Percentiles rank a stretch among this genome's conserved stretches.
These are phyloP conservation scores for Osmanthus fragrans DNA, from an alignment of 257 asterid species.

Conservation along the genomic window DNA sequence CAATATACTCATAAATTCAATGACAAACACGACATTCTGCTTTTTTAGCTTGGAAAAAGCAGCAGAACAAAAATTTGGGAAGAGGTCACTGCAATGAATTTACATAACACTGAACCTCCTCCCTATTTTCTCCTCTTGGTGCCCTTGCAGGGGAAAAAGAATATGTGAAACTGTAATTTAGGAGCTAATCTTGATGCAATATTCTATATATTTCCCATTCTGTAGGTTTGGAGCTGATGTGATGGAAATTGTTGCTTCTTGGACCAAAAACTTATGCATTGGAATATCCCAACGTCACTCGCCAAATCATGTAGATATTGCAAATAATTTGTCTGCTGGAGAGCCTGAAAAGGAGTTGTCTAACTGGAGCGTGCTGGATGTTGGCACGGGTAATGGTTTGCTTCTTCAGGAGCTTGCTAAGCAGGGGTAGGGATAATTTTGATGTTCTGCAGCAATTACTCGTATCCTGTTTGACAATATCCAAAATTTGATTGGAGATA, in stretches of 20 bases:
- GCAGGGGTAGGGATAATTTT: slow-evolving; percentile 75
- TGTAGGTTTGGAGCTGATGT: slow-evolving; percentile 95
- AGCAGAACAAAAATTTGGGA: slow-evolving; percentile 7
- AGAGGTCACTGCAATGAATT: background rate
- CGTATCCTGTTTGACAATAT: background rate
- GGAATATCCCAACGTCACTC: slow-evolving; percentile 65
- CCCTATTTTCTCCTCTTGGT: slow-evolving; percentile 16
- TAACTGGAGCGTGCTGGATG: slow-evolving; percentile 84
- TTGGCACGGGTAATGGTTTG: slow-evolving; percentile 98
- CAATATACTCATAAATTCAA: slow-evolving; percentile 1
- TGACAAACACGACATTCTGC: background rate
- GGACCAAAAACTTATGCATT: slow-evolving; percentile 81
- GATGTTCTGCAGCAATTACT: slow-evolving; percentile 21
- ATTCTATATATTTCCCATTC: slow-evolving; percentile 10
- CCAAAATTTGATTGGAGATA: background rate
- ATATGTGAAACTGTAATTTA: slow-evolving; percentile 4
- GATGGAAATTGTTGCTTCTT: slow-evolving; percentile 82
- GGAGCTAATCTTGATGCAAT: slow-evolving; percentile 9
- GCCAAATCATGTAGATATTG: slow-evolving; percentile 56
- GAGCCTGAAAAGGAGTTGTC: slow-evolving; percentile 64
- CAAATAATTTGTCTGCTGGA: slow-evolving; percentile 48
- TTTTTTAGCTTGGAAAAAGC: slow-evolving; percentile 1
- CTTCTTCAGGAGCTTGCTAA: slow-evolving; percentile 95
- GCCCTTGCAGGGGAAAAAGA: background rate
- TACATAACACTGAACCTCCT: slow-evolving; percentile 5